Conservation (phyloP, 768 basidiomycete genomes). For the Mycena indigotica region DNA sequence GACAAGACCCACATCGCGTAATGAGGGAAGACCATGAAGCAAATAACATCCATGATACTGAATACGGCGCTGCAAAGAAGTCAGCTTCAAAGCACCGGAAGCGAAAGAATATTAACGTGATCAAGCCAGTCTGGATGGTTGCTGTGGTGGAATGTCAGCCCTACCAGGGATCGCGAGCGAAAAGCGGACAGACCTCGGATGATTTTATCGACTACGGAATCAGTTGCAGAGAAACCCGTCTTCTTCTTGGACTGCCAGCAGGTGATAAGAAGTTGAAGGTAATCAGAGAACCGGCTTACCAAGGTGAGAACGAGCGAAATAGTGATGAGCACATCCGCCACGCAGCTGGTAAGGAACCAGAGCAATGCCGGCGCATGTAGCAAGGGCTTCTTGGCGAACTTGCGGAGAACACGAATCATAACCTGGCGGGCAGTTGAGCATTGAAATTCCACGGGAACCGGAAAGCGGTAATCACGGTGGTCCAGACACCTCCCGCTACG, state of each 20-base stretch:
- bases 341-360: conserved; percentile 49
- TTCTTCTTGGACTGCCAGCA: conserved; percentile 35
- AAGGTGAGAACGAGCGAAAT: conserved; percentile 42
- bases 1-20: neutral
- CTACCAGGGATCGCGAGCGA: neutral
- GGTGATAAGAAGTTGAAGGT: neutral
- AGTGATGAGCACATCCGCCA: conserved; percentile 52
- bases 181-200: conserved; percentile 30
- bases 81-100: too few relatives aligned
- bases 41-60: conserved; percentile 32
- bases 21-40: conserved; percentile 28
- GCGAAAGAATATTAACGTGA: conserved; percentile 12
- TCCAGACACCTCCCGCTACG: conserved; percentile 39
- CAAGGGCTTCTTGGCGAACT: conserved; percentile 32
- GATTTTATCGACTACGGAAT: conserved; percentile 37
- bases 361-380: conserved; percentile 36
- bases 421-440: neutral
- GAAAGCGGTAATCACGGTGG: conserved; percentile 22
- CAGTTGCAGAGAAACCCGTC: conserved; percentile 39
- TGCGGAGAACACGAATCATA: conserved; percentile 24
- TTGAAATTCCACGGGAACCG: neutral
- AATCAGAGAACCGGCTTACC: conserved; percentile 31
- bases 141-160: conserved; percentile 10
- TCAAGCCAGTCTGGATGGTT: conserved; percentile 35
- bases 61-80: conserved; percentile 22